Percentiles rank a stretch among this genome's conserved stretches.
Conservation (phyloP, 495 filamentous ascomycete species). For the Beverwykella pulmonaria region DNA sequence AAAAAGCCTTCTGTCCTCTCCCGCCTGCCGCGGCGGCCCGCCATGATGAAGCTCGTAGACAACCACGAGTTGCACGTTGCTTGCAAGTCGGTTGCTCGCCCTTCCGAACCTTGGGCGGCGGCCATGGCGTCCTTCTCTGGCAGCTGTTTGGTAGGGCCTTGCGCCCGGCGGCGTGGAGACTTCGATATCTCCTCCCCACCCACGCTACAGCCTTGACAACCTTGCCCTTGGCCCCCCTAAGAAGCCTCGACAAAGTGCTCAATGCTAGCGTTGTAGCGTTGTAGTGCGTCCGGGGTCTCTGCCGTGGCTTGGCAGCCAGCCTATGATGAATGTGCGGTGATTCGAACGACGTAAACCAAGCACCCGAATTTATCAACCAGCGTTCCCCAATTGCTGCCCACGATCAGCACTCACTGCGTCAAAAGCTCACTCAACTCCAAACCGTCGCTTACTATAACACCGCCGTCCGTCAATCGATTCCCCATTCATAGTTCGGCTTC, state of each 20-base stretch:
- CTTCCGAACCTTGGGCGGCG: no score
- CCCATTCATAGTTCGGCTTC: slow-evolving; percentile 11
- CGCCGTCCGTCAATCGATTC: slow-evolving; percentile 27
- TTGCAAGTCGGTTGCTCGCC: no score
- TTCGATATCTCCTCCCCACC: not conserved
- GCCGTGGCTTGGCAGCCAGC: slow-evolving; percentile 31
- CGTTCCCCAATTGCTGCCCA: slow-evolving; percentile 31
- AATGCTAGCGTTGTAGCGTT: not conserved
- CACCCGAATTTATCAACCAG: slow-evolving; percentile 35
- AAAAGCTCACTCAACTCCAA: slow-evolving; percentile 34
- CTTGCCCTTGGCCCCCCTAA: not conserved
- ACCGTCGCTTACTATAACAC: slow-evolving; percentile 19
- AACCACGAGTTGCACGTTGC: no score
- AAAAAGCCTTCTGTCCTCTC: not conserved
- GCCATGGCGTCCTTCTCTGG: not conserved
- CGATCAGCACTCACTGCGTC: slow-evolving; percentile 36
- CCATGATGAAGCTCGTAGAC: not conserved
- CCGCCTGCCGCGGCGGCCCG: not conserved
- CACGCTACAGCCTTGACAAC: not conserved
- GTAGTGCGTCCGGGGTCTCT: slow-evolving; percentile 20
- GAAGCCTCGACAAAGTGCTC: not conserved
- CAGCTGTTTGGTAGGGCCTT: not conserved
- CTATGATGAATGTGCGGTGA: slow-evolving; percentile 33
- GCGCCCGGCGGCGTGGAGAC: no score
- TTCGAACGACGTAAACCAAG: slow-evolving; percentile 31